These are phyloP conservation scores for Apiospora aurea DNA, from an alignment of 2,329 filamentous ascomycete species.

Conservation along the genomic window DNA sequence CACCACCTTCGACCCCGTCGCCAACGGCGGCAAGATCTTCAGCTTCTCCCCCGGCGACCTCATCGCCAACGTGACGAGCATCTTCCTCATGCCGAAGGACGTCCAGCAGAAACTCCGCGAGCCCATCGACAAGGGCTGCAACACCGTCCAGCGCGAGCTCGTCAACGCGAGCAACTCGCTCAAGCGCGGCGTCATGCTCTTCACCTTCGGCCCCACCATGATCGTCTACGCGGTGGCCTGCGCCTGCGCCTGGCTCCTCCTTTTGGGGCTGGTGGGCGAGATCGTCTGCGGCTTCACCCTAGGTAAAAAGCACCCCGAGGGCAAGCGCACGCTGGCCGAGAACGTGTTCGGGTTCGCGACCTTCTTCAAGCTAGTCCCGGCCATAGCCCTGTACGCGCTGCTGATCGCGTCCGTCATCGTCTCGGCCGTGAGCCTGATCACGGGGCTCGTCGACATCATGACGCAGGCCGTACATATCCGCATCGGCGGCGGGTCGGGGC, in stretches of 20 bases:
- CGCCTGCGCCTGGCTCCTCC: conserved; percentile 9
- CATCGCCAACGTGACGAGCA: neutral
- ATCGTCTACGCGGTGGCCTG: conserved; percentile 14
- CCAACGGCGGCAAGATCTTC: conserved; percentile 5
- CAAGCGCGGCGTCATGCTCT: neutral
- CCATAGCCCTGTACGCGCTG: neutral
- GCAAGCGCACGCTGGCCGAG: neutral
- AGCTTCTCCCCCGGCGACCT: conserved; percentile 22
- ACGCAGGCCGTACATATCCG: neutral
- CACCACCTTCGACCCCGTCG: neutral
- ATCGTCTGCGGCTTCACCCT: neutral
- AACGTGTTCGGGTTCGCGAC: neutral
- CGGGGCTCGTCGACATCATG: neutral
- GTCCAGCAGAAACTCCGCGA: conserved; percentile 23
- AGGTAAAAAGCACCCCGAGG: neutral
- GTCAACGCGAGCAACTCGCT: neutral
- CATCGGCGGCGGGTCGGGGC: neutral
- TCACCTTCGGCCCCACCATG: conserved; percentile 21
- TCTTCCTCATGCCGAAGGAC: conserved; percentile 23
- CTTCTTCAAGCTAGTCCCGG: neutral
- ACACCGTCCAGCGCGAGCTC: conserved; percentile 9
- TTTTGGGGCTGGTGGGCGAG: neutral
- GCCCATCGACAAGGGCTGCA: conserved; percentile 21
- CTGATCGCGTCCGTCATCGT: neutral
- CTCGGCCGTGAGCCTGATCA: neutral